Evolutionary conservation across 2,329 filamentous ascomycete genomes (phyloP), one percentile per base, ranked within the genome.

Genomic region (Nothophaeocryptopus gaeumannii): DNA sequence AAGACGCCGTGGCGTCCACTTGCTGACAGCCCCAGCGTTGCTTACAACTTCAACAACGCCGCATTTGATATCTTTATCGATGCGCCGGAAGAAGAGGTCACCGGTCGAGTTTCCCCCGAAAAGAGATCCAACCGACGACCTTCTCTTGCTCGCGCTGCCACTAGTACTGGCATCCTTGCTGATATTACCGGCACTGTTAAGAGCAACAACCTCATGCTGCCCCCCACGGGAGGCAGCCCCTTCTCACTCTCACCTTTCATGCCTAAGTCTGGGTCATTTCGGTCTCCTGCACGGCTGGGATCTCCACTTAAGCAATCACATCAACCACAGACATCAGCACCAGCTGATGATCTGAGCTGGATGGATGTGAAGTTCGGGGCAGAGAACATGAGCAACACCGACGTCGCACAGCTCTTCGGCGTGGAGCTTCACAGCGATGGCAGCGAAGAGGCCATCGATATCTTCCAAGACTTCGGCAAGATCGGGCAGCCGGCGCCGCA

Each of bases 391-490:
- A 53, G 48, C 33, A 53, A 71, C 44, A 74, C 71, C 68, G 63
- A 67, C 11, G 75, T 79, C 38, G 76, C 80, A 7, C 78, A 81
- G 11, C 76, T 82, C 29, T 82, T 78, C 59, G 70, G 74, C 14
- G 58, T 74, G 0, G 78, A 82, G 32, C 75, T 84, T 35, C 72
- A 82, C 44, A 74, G 76, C 49, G 82, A 85, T 52, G 81, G 83
- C 35, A 72, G 73, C 2, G 75, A 80, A 50, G 70, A 78, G 11
- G 81, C 79, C 1, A 77, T 89, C 43, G 86, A 90, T 61, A 84
- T 90, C 57, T 78, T 87, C 39, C 83, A 88, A 63, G 85, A 85
- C 8, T 90, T 89, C 61, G 81, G 85, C 65, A 86, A 84, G 72
- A 89, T 90, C 64, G 86, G 86, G 43, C 53, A 58, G 35, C 43